Evolutionary conservation across 1,284 basidiomycete species (phyloP), one percentile per base, ranked within the genome.

Genomic region (Tylopilus microsporus): DNA sequence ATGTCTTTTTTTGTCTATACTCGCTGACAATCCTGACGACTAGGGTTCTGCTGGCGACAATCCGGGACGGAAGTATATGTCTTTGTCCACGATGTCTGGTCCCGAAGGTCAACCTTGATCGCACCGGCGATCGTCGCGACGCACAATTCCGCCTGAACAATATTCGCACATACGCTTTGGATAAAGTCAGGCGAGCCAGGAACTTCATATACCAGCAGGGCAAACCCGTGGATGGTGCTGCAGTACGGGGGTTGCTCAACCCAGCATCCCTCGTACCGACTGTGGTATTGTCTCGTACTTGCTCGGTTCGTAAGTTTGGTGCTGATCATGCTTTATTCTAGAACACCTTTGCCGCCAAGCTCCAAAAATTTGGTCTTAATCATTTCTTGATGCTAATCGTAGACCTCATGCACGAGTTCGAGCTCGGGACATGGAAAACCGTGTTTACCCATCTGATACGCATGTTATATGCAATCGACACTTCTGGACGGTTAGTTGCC

Each of bases 371-470:
- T 5, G 45, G 52, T 3, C 60, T 69, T 8, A 46, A 66, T 32
- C 43, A 54, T 21, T 66, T 63, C 21, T 12, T 11, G 0, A 61
- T 63, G 39, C 54, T 70, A 2, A 56, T 64, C 1, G 55, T 66
- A 1, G 66, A 70, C 46, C 32, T 69, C 1, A 52, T 70, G 55
- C 69, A 70, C 34, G 62, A 70, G n/a, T 63, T 66, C n/a, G 52
- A 70, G 18, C 62, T 70, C 3, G 63, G 68, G 1, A 36, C 21
- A 19, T 61, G 58, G 60, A 61, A 61, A 13, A 19, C 18, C 0
- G 3, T 52, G 2, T 53, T 70, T n/a, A 60, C 41, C 0, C 67
- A 70, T 41, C 39, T 72, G 3, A 41, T 72, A 30, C 51, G 62
- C 1, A 60, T 59, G 2, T n/a, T 59, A 4, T 56, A 56, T 52